Conservation (phyloP, 164 flowering plant species). For the Vitis rupestris region DNA sequence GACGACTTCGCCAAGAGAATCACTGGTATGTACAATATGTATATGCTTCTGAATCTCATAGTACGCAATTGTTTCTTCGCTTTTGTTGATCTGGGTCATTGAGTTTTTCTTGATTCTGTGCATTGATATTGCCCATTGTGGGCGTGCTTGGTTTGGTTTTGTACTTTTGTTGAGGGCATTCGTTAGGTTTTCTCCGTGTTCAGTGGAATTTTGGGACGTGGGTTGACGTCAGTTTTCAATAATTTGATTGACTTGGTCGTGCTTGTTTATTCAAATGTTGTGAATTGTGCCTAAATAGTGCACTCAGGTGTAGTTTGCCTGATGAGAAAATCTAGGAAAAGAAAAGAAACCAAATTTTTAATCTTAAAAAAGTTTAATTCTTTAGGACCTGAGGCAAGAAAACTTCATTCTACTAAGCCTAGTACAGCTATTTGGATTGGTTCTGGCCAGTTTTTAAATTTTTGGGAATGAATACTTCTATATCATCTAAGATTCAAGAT, state of each 20-base stretch:
- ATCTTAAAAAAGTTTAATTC: too few species aligned
- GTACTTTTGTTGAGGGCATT: background rate
- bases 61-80: background rate
- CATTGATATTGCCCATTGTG: background rate
- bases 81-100: background rate
- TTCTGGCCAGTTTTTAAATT: too few species aligned
- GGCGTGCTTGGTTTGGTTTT: background rate
- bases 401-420: too few species aligned
- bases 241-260: slow-evolving; percentile 9
- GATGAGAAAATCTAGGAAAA: too few species aligned
- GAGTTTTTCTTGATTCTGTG: background rate
- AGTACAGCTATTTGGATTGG: too few species aligned
- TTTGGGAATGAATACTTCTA: too few species aligned
- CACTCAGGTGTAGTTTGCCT: too few species aligned
- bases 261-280: background rate
- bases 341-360: too few species aligned
- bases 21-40: slow-evolving; percentile 26
- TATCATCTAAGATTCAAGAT: too few species aligned
- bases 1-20: slow-evolving; percentile 52
- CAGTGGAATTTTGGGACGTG: slow-evolving; percentile 8
- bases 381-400: too few species aligned
- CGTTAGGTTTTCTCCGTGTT: slow-evolving; percentile 9
- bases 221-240: slow-evolving; percentile 18
- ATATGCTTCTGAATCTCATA: background rate
- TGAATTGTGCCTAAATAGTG: background rate